Evolutionary conservation across 331 rosid species (phyloP).

Genomic region (Malus hybrid): DNA sequence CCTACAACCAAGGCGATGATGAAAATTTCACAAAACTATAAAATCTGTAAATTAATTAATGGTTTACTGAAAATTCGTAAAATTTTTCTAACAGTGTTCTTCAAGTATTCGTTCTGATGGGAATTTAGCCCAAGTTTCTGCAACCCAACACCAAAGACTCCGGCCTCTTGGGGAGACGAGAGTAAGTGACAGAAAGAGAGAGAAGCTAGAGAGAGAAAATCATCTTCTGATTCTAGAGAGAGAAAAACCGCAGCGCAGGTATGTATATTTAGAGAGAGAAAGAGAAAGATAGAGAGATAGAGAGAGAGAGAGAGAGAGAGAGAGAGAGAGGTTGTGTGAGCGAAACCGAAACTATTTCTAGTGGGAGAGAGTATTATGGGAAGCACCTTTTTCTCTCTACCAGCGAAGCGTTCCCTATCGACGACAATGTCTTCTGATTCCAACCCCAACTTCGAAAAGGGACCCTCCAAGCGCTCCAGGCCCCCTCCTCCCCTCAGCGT

Average conservation of each 20-base stretch:
- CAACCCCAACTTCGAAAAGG: slow-evolving; percentile 19
- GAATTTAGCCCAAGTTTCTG: too few relatives aligned
- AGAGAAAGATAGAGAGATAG: too few relatives aligned
- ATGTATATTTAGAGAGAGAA: background rate
- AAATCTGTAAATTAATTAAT: too few relatives aligned
- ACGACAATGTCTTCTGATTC: slow-evolving; percentile 14
- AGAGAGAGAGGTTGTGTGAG: background rate
- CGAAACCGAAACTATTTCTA: background rate
- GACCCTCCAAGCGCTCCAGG: slow-evolving; percentile 61
- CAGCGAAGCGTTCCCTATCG: slow-evolving; percentile 49
- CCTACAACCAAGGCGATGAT: too few relatives aligned
- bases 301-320: too few relatives aligned
- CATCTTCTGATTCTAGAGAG: background rate
- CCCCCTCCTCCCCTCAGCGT: slow-evolving; percentile 37
- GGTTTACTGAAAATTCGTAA: too few relatives aligned
- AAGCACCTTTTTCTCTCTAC: slow-evolving; percentile 53
- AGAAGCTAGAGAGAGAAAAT: background rate
- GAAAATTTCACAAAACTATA: too few relatives aligned
- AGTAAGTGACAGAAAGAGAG: background rate
- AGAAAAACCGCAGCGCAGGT: background rate
- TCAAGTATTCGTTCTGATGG: too few relatives aligned
- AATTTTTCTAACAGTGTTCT: too few relatives aligned
- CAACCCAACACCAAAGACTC: too few relatives aligned
- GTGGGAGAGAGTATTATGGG: slow-evolving; percentile 45
- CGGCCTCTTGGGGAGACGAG: too few relatives aligned